Evolutionary conservation across 2,329 filamentous ascomycete genomes (phyloP), one percentile per base, ranked within the genome.

Genomic region (Myriosclerotinia duriaeana): DNA sequence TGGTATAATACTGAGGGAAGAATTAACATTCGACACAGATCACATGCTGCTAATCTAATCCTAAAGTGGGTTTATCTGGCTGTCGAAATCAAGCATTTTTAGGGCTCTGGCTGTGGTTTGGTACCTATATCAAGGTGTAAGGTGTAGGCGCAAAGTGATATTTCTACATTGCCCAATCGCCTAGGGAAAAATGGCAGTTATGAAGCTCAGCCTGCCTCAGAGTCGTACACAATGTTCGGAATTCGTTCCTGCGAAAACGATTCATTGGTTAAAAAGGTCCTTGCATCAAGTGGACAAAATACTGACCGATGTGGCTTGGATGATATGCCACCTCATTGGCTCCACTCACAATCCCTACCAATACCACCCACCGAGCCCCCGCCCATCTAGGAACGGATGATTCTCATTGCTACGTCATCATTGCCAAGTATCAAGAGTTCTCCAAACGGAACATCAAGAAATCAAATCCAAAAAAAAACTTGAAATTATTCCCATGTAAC

Each of bases 271-370:
- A 36, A 38, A 15, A 22, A n/a, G 20, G 17, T 46, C 34, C 36
- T 17, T 54, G 17, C 53, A 54, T 54, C 30, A 34, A 34, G 2
- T 34, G 30, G 30, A 34, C 30, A 3, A 34, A 34, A 34, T 34
- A 2, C 5, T 5, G 30, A 34, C 30, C 30, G 30, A 34, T 40
- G 53, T 52, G 62, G 62, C 53, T 59, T 22, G 17, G 53, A 12
- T n/a, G 34, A 20, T 14, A 42, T 46, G 53, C 48, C 63, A 65
- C 53, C 44, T 65, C 53, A 65, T 65, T 65, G 53, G 42, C 63
- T 48, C 63, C 63, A 65, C 52, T 59, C 26, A 36, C 56, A n/a
- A 64, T 22, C 44, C 22, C 11, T 4, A 5, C 20, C 5, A 46
- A 48, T 11, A 64, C 12, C 53, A 20, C 62, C 38, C 15, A 44